Conservation (phyloP, 495 filamentous ascomycete genomes). For the Penicillium verhagenii region DNA sequence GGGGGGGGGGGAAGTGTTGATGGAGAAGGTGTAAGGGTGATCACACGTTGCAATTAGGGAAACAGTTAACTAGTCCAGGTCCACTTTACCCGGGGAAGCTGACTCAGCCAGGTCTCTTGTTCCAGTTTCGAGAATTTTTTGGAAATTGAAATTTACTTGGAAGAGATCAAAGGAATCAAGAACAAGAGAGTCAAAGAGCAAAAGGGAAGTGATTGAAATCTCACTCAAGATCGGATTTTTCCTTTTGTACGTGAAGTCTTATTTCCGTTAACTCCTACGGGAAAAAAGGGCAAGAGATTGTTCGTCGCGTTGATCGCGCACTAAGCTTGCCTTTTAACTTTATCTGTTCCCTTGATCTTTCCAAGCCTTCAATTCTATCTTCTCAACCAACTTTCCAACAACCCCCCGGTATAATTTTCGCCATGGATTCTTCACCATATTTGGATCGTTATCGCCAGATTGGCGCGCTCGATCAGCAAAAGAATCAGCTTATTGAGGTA, state of each 20-base stretch:
- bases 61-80: conserved; percentile 8
- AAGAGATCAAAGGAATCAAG: conserved; percentile 5
- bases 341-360: conserved; percentile 1
- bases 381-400: not conserved
- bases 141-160: not conserved
- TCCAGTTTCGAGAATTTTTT: conserved; percentile 16
- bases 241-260: not conserved
- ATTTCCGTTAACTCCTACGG: not conserved
- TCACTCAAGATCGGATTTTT: not conserved
- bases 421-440: conserved; percentile 36
- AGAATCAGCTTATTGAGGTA: conserved; percentile 56
- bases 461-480: conserved; percentile 46
- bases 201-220: not conserved
- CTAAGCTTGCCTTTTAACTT: conserved; percentile 3
- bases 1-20: conserved; percentile 22
- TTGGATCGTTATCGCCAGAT: conserved; percentile 50
- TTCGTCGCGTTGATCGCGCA: conserved; percentile 2
- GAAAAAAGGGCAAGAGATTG: not conserved
- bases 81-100: conserved; percentile 21
- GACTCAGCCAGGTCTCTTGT: conserved; percentile 18
- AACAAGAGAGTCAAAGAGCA: not conserved
- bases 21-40: conserved; percentile 19
- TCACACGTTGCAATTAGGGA: conserved; percentile 29
- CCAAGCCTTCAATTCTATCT: conserved; percentile 12
- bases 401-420: conserved; percentile 4